Percentiles rank a stretch among this genome's conserved stretches.
These are phyloP conservation scores for Inga leiocalycina DNA, from an alignment of 306 rosid genomes.

Conservation along the genomic window DNA sequence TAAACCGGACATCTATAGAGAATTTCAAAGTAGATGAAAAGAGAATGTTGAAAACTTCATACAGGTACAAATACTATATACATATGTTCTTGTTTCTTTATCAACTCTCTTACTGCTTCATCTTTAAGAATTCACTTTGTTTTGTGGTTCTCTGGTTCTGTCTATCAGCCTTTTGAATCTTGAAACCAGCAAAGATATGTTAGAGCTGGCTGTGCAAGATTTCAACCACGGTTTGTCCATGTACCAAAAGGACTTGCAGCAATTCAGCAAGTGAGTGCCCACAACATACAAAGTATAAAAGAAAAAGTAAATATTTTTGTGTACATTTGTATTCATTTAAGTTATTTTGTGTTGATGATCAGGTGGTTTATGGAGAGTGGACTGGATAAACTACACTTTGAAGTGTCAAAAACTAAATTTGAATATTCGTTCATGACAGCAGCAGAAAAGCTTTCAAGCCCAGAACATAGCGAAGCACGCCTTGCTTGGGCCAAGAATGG, in stretches of 20 bases:
- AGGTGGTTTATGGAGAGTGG: not conserved
- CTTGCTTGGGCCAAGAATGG: conserved; percentile 58
- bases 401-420: not conserved
- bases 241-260: not conserved
- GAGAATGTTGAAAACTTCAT: not conserved
- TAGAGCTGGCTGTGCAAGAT: not conserved
- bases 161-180: not conserved
- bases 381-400: not conserved
- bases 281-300: too few species aligned
- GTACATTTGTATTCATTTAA: too few species aligned
- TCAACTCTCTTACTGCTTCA: not conserved
- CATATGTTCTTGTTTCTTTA: not conserved
- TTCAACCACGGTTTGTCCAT: not conserved
- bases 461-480: conserved; percentile 58
- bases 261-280: not conserved
- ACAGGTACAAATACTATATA: not conserved
- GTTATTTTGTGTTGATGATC: not conserved
- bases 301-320: too few species aligned
- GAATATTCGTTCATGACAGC: not conserved
- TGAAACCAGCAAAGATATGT: not conserved
- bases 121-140: not conserved
- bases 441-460: not conserved
- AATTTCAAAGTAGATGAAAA: not conserved
- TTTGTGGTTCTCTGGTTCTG: not conserved
- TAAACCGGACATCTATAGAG: not conserved